Conservation (phyloP, 2,329 filamentous ascomycete genomes). For the Emericellopsis atlantica region DNA sequence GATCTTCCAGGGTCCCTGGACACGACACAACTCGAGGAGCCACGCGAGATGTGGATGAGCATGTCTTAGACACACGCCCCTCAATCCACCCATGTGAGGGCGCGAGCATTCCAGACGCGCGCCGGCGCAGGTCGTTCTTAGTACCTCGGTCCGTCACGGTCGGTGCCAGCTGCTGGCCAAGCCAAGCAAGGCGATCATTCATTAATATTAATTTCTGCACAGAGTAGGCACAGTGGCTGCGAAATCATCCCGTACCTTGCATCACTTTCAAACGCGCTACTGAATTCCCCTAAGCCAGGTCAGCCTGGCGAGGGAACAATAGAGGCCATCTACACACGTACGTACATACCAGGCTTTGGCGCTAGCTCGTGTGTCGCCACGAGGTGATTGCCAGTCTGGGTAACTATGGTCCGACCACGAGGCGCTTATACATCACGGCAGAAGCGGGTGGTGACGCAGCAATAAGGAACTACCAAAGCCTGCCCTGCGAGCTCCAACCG, state of each 20-base stretch:
- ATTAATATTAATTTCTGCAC: too few species aligned
- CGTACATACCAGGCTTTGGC: too few species aligned
- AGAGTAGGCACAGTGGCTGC: too few species aligned
- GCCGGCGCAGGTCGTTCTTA: too few species aligned
- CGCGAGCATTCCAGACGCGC: too few species aligned
- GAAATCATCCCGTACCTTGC: too few species aligned
- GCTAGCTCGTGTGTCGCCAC: background rate
- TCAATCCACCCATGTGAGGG: too few species aligned
- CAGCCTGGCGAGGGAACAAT: background rate
- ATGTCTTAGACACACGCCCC: background rate
- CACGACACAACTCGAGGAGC: background rate
- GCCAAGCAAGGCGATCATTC: too few species aligned
- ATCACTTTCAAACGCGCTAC: too few species aligned
- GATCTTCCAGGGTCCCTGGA: slow-evolving; percentile 3
- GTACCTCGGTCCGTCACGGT: too few species aligned
- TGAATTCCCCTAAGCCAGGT: too few species aligned
- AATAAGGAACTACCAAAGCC: background rate
- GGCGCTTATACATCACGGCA: background rate
- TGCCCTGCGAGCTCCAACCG: background rate
- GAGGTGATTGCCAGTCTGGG: slow-evolving; percentile 3
- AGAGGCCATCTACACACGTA: background rate
- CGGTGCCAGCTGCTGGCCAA: too few species aligned
- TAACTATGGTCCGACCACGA: slow-evolving; percentile 1
- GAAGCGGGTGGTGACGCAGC: background rate
- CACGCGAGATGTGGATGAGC: slow-evolving; percentile 4